Evolutionary conservation across 2,329 filamentous ascomycete species (phyloP).

Genomic region (Colletotrichum sp.): DNA sequence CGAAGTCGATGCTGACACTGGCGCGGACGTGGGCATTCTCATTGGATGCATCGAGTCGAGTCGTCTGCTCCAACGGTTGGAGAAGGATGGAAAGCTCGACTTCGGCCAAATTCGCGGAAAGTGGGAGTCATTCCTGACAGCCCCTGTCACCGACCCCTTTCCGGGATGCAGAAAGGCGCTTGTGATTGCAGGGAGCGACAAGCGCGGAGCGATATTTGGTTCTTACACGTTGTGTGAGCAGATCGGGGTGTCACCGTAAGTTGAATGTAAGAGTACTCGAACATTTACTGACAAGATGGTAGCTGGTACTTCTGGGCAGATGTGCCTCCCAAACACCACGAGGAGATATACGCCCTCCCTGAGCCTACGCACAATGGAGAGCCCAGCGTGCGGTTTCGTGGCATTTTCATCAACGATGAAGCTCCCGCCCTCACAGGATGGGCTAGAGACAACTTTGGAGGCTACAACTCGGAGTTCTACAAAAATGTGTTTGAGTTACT

Average conservation of each 20-base stretch:
- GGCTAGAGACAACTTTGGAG: constrained; percentile 55
- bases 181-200: constrained; percentile 63
- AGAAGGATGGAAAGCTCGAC: constrained; percentile 48
- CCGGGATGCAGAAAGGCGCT: constrained; percentile 51
- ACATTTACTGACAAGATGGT: not conserved
- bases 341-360: constrained; percentile 53
- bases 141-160: constrained; percentile 48
- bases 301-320: constrained; percentile 66
- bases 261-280: not conserved
- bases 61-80: constrained; percentile 50
- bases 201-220: constrained; percentile 63
- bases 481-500: constrained; percentile 67
- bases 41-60: constrained; percentile 37
- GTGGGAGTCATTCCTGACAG: constrained; percentile 61
- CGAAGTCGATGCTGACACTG: not conserved
- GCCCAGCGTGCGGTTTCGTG: constrained; percentile 64
- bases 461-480: constrained; percentile 64
- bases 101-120: constrained; percentile 52
- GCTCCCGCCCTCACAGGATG: constrained; percentile 63
- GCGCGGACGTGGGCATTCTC: not conserved
- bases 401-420: constrained; percentile 69
- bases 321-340: constrained; percentile 53
- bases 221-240: constrained; percentile 66
- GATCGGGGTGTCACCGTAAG: constrained; percentile 62
- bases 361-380: constrained; percentile 53